Percentiles rank a stretch among this genome's conserved stretches.
These are phyloP conservation scores for Coniella vitis DNA, from an alignment of 2,329 filamentous ascomycete species.

Conservation along the genomic window DNA sequence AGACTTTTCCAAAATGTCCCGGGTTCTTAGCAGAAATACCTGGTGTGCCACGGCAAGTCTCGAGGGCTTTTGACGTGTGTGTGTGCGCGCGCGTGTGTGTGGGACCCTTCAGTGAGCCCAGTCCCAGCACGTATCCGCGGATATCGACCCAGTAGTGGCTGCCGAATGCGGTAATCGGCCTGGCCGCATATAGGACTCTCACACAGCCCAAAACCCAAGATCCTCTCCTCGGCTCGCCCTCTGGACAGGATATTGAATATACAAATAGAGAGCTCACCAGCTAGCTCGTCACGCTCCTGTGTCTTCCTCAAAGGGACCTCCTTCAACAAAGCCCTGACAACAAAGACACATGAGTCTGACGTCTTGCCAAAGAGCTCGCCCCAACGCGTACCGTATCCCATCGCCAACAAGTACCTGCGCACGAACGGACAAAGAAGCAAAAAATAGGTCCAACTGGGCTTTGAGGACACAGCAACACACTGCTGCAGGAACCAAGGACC, in stretches of 20 bases:
- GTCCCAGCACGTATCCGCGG: constrained; percentile 13
- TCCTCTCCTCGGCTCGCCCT: constrained; percentile 7
- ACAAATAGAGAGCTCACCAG: constrained; percentile 17
- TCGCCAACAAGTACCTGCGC: constrained; percentile 10
- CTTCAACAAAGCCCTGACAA: constrained; percentile 9
- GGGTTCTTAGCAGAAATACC: constrained; percentile 9
- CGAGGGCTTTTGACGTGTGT: constrained; percentile 5
- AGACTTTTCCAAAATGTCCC: constrained; percentile 1
- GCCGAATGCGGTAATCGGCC: constrained; percentile 17
- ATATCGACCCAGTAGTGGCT: constrained; percentile 5
- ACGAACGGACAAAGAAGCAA: constrained; percentile 17
- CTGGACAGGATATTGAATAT: constrained; percentile 9
- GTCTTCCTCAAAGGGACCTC: constrained; percentile 4
- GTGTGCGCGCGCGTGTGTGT: background rate
- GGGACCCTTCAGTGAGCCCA: background rate
- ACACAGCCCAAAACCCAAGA: constrained; percentile 5
- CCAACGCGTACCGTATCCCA: constrained; percentile 12
- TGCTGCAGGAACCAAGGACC: constrained; percentile 9
- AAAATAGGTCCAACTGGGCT: constrained; percentile 13
- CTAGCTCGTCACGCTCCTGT: constrained; percentile 3
- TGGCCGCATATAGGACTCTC: constrained; percentile 15
- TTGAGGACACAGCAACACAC: constrained; percentile 12
- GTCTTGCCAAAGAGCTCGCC: constrained; percentile 6
- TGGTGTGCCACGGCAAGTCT: constrained; percentile 8
- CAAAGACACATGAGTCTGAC: constrained; percentile 13